A percentile compares a stretch with the other conserved stretches of the same genome.
Conservation (phyloP, 1,284 basidiomycete species). For the Amylostereum chailletii region DNA sequence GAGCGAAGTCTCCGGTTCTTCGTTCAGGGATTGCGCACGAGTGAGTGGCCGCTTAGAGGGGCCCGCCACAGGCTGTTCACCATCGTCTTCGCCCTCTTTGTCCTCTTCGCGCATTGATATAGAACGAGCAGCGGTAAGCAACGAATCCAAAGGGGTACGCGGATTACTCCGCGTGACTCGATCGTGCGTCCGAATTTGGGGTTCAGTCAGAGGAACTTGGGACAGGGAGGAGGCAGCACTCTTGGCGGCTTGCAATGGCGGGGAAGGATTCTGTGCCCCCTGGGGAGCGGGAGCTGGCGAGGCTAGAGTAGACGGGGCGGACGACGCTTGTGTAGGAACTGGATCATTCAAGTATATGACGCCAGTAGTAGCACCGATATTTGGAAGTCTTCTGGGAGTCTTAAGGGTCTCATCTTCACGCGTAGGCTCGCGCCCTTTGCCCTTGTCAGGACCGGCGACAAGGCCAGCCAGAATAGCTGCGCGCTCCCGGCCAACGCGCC, state of each 20-base stretch:
- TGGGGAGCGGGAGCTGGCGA: too few species aligned
- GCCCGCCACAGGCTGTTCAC: conserved; percentile 12
- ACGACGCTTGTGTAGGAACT: conserved; percentile 7
- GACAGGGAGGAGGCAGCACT: conserved; percentile 9
- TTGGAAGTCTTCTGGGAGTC: conserved; percentile 13
- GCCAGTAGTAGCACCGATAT: conserved; percentile 9
- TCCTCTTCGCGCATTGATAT: conserved; percentile 41
- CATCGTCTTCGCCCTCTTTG: conserved; percentile 13
- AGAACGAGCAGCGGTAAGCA: conserved; percentile 50
- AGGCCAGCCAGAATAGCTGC: conserved; percentile 36
- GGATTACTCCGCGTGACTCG: conserved; percentile 17
- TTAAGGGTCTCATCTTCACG: conserved; percentile 11
- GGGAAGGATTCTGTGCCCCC: too few species aligned
- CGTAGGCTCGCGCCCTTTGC: conserved; percentile 24
- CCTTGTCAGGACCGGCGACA: conserved; percentile 14
- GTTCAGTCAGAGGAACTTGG: neutral
- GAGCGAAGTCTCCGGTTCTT: conserved; percentile 14
- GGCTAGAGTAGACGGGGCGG: neutral
- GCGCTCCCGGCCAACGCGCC: conserved; percentile 45
- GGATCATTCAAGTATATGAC: conserved; percentile 12
- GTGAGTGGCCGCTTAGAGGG: conserved; percentile 5
- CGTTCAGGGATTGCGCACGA: conserved; percentile 11
- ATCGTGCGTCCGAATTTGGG: conserved; percentile 4
- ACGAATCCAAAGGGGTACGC: conserved; percentile 37
- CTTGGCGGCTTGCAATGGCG: neutral